Percentiles rank a stretch among this genome's conserved stretches.
Conservation (phyloP, 768 basidiomycete species). For the Lactarius pseudohatsudake region DNA sequence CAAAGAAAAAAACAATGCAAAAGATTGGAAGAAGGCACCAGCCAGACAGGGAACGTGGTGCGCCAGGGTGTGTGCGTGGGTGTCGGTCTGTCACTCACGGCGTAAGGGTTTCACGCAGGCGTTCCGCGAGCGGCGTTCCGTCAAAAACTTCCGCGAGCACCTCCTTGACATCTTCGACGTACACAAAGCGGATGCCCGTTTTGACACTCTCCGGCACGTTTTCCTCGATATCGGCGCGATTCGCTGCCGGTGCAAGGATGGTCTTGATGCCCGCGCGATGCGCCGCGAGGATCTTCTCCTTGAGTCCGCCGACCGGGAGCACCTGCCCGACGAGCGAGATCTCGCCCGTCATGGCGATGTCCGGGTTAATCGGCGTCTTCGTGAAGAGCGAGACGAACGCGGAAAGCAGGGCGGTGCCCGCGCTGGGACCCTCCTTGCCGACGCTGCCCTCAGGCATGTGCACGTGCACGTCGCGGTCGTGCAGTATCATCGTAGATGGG, state of each 20-base stretch:
- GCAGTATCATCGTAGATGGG: conserved; percentile 73
- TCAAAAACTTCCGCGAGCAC: conserved; percentile 87
- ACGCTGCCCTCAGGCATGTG: conserved; percentile 97
- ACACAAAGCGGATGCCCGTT: conserved; percentile 91
- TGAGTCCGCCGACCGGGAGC: conserved; percentile 91
- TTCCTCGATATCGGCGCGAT: conserved; percentile 93
- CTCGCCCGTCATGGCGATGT: conserved; percentile 98
- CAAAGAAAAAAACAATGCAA: conserved; percentile 1
- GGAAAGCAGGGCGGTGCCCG: conserved; percentile 89
- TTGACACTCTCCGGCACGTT: conserved; percentile 97
- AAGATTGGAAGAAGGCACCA: background rate
- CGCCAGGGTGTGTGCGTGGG: background rate
- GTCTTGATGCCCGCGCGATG: conserved; percentile 97
- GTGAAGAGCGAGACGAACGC: conserved; percentile 93
- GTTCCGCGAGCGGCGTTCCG: conserved; percentile 54
- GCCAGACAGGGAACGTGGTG: background rate
- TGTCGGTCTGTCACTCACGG: conserved; percentile 2
- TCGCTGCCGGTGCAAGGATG: conserved; percentile 82
- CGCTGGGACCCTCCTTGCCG: conserved; percentile 95
- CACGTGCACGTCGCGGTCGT: conserved; percentile 87
- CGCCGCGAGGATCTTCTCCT: conserved; percentile 95
- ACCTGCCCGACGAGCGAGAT: conserved; percentile 96
- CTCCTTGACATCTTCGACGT: conserved; percentile 90
- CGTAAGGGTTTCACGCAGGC: conserved; percentile 64
- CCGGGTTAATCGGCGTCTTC: conserved; percentile 76